Evolutionary conservation across 441 rosid species (phyloP), one percentile per base, ranked within the genome.

Genomic region (Erodium moschatum): DNA sequence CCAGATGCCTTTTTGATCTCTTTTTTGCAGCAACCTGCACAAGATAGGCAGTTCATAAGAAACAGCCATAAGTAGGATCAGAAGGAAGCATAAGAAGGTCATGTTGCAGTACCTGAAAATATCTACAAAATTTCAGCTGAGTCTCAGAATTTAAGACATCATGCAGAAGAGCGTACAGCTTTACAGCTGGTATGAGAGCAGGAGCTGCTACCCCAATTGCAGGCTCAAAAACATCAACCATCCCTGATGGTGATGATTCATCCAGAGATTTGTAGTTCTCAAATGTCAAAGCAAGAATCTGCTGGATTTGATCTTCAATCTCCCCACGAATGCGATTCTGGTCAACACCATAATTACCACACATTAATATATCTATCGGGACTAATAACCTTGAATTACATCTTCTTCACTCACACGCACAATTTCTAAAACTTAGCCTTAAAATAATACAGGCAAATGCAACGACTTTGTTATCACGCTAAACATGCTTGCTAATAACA

Each of bases 211-310:
- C 67, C 67, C 96, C 98, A 71, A 88, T 85, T 70, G 97, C 90
- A 64, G 91, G 86, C 72, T 83, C 85, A 83, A 88, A 85, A 62
- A 87, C 84, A 56, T 87, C 94, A 76, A 74, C 72, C 70, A 89
- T 82, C 73, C 98, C 98, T 16, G 96, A 87, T 54, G 82, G 72
- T 67, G 86, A 74, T 33, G 97, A 84, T 74, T 94, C 98, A 62
- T 91, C 97, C 67, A 94, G 93, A 20, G 97, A 91, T 71, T 94
- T 94, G 78, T 94, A 94, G 74, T 91, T 91, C 87, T 87, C 96
- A 74, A 91, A 91, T 76, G 81, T 88, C 69, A 84, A 75, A 68
- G 93, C 81, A 74, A 94, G 92, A 72, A 88, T 85, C 78, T 89
- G 98, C 78, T 91, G 96, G n/a, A 91, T 86, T 84, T 91, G 96